Base-by-base conservation (phyloP, 805 yeast species). In the Wickerhamomyces kurtzmanii region DNA sequence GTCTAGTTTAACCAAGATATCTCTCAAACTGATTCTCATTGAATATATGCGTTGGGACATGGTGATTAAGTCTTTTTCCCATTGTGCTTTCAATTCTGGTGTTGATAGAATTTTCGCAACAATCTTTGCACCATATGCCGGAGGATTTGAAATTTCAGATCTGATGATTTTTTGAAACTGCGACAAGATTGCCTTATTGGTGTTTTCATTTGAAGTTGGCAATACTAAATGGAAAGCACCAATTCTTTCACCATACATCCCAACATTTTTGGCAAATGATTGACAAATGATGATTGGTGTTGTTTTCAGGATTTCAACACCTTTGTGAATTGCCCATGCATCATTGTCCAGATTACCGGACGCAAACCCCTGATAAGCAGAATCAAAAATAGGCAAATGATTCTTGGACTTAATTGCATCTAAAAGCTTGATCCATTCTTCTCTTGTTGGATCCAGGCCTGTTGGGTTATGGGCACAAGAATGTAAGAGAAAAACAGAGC, bases 381-480 rank as follows among this genome's bases (percentile, higher is more conserved):
- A 75, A 59, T 89, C 98, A 48, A 91, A 87, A 36, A 89, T 57
- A 5, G 85, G 84, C 45, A 89, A 68, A 56, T 85, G 94, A 30
- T 69, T 59, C 32, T 71, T 65, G 33, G 57, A 49, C 40, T 71
- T 68, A 37, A 84, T 59, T 15, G 74, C 78, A 24, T 67, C 64
- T 25, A 83, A 64, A 29, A 91, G 77, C 45, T 63, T 43, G 25
- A 53, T 53, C 98, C 98, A 89, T 59, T 89, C 81, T 28, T 69
- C 80, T 33, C 64, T 61, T 3, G 81, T 73, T 32, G 97, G 97
- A 54, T 89, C 98, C 42, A 89, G 73, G 23, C 97, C 98, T 14
- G 97, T 89, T 34, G 98, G 97, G 55, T 89, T 89, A 59, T 89
- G 98, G 19, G 97, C 97, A 55, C 96, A 87, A 4, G 97, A 86